These are phyloP conservation scores for Xylaria flabelliformis DNA, from an alignment of 495 filamentous ascomycete species.

Conservation along the genomic window DNA sequence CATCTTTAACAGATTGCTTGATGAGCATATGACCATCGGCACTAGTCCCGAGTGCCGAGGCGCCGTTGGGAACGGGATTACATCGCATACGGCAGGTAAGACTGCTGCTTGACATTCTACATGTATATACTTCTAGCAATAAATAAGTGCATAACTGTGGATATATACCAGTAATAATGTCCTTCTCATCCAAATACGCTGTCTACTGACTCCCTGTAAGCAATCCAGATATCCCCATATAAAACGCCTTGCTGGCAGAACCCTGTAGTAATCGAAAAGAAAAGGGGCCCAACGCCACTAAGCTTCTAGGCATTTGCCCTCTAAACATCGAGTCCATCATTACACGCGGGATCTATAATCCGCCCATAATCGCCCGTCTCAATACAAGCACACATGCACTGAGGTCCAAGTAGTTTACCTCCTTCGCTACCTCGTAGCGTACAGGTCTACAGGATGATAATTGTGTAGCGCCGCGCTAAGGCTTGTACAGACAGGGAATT, in stretches of 20 bases:
- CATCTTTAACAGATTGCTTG: neutral
- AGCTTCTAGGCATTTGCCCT: neutral
- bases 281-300: neutral
- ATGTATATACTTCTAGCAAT: conserved; percentile 12
- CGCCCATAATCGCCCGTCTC: neutral
- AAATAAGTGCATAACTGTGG: neutral
- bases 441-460: too few species aligned
- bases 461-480: too few species aligned
- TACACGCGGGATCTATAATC: neutral
- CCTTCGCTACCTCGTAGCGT: neutral
- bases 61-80: neutral
- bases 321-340: neutral
- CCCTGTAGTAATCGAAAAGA: neutral
- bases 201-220: neutral
- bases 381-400: neutral
- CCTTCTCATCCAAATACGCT: neutral
- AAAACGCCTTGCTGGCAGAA: conserved; percentile 6
- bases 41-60: neutral
- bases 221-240: neutral
- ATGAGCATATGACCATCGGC: neutral
- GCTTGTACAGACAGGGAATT: too few species aligned
- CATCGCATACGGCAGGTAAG: neutral
- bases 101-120: neutral
- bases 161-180: neutral
- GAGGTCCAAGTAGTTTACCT: neutral